Evolutionary conservation across 2,329 filamentous ascomycete species (phyloP).

Genomic region (Pseudopithomyces maydicus): DNA sequence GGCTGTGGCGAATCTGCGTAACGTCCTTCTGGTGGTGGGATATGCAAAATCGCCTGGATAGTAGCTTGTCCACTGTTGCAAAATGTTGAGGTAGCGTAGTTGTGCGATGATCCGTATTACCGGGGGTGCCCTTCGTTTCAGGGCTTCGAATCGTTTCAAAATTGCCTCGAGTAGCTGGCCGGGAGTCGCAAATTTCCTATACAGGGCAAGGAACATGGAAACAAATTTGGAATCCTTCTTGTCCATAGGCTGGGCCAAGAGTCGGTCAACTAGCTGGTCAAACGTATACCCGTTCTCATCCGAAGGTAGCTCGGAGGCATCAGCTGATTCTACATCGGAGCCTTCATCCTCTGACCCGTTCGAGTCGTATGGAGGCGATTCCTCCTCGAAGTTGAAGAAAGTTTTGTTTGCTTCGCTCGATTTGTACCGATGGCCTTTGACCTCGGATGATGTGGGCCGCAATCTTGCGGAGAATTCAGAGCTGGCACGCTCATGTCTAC

Average conservation of each 20-base stretch:
- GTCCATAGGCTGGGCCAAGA: conserved; percentile 80
- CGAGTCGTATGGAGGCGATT: conserved; percentile 70
- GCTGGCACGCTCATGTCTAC: conserved; percentile 53
- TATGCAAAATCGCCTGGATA: conserved; percentile 95
- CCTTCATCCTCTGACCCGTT: conserved; percentile 70
- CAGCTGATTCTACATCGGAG: conserved; percentile 60
- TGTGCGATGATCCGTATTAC: conserved; percentile 81
- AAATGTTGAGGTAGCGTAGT: conserved; percentile 78
- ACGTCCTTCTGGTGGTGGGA: conserved; percentile 69
- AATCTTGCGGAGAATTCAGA: conserved; percentile 51
- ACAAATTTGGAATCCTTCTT: conserved; percentile 88
- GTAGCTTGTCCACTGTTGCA: conserved; percentile 85
- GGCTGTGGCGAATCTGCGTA: conserved; percentile 76
- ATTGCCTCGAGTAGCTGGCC: conserved; percentile 78
- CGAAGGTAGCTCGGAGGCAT: conserved; percentile 41
- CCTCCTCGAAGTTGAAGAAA: conserved; percentile 72
- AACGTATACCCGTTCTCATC: conserved; percentile 66
- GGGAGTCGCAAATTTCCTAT: conserved; percentile 90
- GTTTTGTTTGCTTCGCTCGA: conserved; percentile 56
- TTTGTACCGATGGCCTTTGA: conserved; percentile 42
- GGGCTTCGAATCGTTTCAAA: conserved; percentile 73
- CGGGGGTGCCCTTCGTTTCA: conserved; percentile 70
- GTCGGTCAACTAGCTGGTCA: conserved; percentile 73
- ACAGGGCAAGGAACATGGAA: conserved; percentile 87
- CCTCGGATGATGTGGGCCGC: conserved; percentile 32